Evolutionary conservation across 2,329 filamentous ascomycete species (phyloP).

Genomic region (Aspergillus neotritici): DNA sequence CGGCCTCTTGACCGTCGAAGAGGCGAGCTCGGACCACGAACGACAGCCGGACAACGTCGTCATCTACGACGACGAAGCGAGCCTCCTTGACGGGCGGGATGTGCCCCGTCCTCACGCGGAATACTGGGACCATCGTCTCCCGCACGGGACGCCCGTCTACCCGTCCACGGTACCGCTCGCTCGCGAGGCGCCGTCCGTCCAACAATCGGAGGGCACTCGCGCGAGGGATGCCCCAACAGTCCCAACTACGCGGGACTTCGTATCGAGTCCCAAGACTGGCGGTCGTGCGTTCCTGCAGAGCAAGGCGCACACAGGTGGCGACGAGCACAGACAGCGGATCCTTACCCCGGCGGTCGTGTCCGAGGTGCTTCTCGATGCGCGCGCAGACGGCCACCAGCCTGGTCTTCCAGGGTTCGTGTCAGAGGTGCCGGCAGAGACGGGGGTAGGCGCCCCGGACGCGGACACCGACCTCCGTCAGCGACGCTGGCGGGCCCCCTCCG

Average conservation of each 20-base stretch:
- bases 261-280: slow-evolving; percentile 20
- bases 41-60: slow-evolving; percentile 29
- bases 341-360: slow-evolving; percentile 36
- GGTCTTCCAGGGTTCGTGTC: background rate
- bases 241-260: slow-evolving; percentile 24
- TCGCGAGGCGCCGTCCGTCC: slow-evolving; percentile 12
- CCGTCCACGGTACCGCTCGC: slow-evolving; percentile 13
- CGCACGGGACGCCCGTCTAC: slow-evolving; percentile 15
- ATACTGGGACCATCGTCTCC: slow-evolving; percentile 31
- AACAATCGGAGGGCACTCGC: slow-evolving; percentile 12
- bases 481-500: background rate
- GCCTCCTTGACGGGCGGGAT: slow-evolving; percentile 31
- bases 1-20: slow-evolving; percentile 39
- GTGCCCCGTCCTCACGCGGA: slow-evolving; percentile 33
- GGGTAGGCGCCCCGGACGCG: too few relatives aligned
- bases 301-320: slow-evolving; percentile 5
- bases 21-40: slow-evolving; percentile 37
- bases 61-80: slow-evolving; percentile 37
- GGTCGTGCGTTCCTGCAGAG: slow-evolving; percentile 29
- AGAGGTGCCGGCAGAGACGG: too few relatives aligned
- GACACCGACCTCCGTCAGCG: background rate
- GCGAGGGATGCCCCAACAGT: background rate
- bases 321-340: slow-evolving; percentile 19
- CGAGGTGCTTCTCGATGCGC: slow-evolving; percentile 35
- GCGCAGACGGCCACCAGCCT: slow-evolving; percentile 18